phyloP scores from a whole-genome alignment of 495 filamentous ascomycete species.

The Antarctomyces pellizariae region DNA sequence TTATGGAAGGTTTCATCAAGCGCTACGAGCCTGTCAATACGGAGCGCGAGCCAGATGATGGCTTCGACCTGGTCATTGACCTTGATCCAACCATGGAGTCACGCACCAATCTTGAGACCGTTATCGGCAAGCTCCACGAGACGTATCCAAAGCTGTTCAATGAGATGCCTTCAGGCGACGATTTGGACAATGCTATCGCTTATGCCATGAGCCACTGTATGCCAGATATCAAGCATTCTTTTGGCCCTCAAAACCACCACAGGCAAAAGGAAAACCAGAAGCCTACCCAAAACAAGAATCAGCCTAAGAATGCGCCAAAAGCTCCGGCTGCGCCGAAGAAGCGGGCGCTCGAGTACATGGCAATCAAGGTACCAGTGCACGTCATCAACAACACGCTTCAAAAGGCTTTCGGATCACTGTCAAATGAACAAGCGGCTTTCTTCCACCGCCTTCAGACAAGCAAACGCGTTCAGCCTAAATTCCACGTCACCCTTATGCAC shows the following conservation, averaged over 20 bases:
- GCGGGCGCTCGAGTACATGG: slow-evolving; percentile 58
- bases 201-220: slow-evolving; percentile 54
- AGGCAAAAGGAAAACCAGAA: slow-evolving; percentile 18
- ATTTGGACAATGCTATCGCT: slow-evolving; percentile 62
- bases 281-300: slow-evolving; percentile 15
- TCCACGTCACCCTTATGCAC: slow-evolving; percentile 90
- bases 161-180: slow-evolving; percentile 42
- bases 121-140: slow-evolving; percentile 41
- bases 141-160: slow-evolving; percentile 53
- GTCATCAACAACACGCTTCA: slow-evolving; percentile 39
- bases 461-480: slow-evolving; percentile 56
- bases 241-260: slow-evolving; percentile 23
- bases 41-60: slow-evolving; percentile 38
- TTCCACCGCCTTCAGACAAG: slow-evolving; percentile 51
- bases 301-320: slow-evolving; percentile 6
- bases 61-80: slow-evolving; percentile 65
- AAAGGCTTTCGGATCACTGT: slow-evolving; percentile 32
- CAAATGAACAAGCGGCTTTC: slow-evolving; percentile 30
- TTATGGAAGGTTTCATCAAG: slow-evolving; percentile 84
- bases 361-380: slow-evolving; percentile 33
- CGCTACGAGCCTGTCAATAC: slow-evolving; percentile 62
- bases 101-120: slow-evolving; percentile 64
- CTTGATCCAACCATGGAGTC: slow-evolving; percentile 57
- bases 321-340: slow-evolving; percentile 22
- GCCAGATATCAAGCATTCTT: slow-evolving; percentile 49